A percentile compares a stretch with the other conserved stretches of the same genome.
phyloP scores from a whole-genome alignment of 179 eudicot genomes.

The Drosera spatulata region DNA sequence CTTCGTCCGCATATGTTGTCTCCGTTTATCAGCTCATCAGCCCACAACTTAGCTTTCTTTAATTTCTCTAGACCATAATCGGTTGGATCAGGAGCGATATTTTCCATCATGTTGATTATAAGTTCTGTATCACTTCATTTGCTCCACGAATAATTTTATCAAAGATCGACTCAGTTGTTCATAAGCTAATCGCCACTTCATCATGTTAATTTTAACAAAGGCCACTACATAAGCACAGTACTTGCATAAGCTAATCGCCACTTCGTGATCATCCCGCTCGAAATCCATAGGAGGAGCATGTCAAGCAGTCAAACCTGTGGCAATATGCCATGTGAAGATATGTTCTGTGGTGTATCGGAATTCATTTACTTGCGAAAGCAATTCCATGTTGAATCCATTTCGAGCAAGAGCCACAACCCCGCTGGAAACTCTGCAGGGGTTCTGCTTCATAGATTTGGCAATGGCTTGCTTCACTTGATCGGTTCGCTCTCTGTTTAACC shows the following conservation, averaged over 20 bases:
- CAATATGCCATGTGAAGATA: slow-evolving; percentile 12
- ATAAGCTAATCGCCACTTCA: slow-evolving; percentile 10
- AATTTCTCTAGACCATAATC: neutral
- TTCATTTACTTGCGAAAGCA: neutral
- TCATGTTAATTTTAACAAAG: too few species aligned
- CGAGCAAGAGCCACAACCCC: neutral
- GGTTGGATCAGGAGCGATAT: too few species aligned
- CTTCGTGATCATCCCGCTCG: neutral
- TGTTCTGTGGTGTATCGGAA: neutral
- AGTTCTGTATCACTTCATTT: neutral
- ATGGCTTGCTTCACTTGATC: neutral
- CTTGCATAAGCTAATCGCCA: slow-evolving; percentile 3
- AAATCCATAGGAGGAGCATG: too few species aligned
- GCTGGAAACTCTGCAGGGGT: neutral
- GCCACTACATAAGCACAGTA: slow-evolving; percentile 11
- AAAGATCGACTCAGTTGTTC: neutral
- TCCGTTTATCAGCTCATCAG: neutral
- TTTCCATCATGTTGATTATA: neutral
- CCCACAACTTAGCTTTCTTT: neutral
- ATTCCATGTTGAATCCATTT: neutral
- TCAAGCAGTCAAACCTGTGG: neutral
- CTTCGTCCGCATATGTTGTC: neutral
- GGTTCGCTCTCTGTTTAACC: slow-evolving; percentile 4
- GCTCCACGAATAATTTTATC: slow-evolving; percentile 8
- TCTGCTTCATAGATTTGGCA: neutral